Base-by-base conservation (phyloP, 768 basidiomycete genomes). In the Chlorophyllum brunneum region DNA sequence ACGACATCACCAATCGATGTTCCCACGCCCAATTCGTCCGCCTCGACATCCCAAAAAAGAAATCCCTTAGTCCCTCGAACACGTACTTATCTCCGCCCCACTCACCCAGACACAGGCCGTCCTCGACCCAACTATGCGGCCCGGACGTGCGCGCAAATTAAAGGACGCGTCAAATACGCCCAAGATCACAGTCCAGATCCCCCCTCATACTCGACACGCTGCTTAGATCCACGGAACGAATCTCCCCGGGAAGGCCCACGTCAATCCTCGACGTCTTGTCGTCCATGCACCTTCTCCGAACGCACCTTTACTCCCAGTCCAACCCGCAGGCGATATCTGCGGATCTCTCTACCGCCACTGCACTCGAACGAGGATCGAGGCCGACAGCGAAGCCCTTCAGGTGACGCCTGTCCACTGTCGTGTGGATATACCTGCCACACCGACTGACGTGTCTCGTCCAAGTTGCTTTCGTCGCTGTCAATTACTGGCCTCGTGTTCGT, bases 181-280 rank as follows among this genome's bases (percentile, higher is more conserved):
- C n/a, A n/a, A n/a, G n/a, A n/a, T n/a, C n/a, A n/a, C n/a, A n/a
- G n/a, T n/a, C n/a, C n/a, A n/a, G n/a, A n/a, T n/a, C n/a, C n/a
- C n/a, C n/a, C n/a, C n/a, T n/a, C n/a, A n/a, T n/a, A n/a, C n/a
- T n/a, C n/a, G n/a, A n/a, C n/a, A n/a, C n/a, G n/a, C n/a, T n/a
- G n/a, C n/a, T n/a, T n/a, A n/a, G 9, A 50, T 18, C 48, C 29
- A 49, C 48, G 48, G 48, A 31, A 47, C 33, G 22, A 36, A 47
- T 47, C 46, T 47, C 46, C 39, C 24, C 47, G 37, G 13, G 43
- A 45, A n/a, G n/a, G n/a, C n/a, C n/a, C n/a, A n/a, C n/a, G n/a
- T n/a, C n/a, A n/a, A n/a, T n/a, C n/a, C n/a, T n/a, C n/a, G n/a
- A n/a, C n/a, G n/a, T n/a, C n/a, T n/a, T n/a, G n/a, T n/a, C n/a